phyloP scores from a whole-genome alignment of 1,284 basidiomycete species.

The Marasmius tenuissimus region DNA sequence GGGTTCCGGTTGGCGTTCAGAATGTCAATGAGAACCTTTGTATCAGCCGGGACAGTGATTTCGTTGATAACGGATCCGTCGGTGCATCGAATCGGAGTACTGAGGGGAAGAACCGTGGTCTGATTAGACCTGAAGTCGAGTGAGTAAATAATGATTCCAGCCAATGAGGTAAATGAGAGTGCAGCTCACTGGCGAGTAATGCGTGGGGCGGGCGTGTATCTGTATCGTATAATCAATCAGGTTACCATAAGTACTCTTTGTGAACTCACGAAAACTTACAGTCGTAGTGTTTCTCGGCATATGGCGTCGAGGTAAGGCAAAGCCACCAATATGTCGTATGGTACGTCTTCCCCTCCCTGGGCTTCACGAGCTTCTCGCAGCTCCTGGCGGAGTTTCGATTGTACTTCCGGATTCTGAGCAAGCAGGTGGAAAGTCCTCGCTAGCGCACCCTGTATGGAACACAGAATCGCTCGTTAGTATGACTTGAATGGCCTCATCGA shows the following conservation, averaged over 20 bases:
- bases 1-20: constrained; percentile 27
- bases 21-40: constrained; percentile 26
- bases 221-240: not conserved
- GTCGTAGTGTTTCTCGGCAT: constrained; percentile 31
- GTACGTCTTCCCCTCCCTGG: constrained; percentile 13
- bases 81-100: constrained; percentile 20
- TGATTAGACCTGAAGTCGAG: constrained; percentile 14
- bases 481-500: not conserved
- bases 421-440: constrained; percentile 23
- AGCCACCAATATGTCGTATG: constrained; percentile 28
- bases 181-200: constrained; percentile 11
- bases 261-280: not conserved
- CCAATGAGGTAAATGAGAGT: not conserved
- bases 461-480: not conserved
- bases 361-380: constrained; percentile 14
- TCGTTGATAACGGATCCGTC: constrained; percentile 26
- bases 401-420: constrained; percentile 19
- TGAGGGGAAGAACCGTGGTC: constrained; percentile 21
- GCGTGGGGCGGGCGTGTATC: constrained; percentile 19
- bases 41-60: constrained; percentile 24
- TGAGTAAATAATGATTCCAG: not conserved
- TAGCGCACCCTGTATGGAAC: constrained; percentile 15
- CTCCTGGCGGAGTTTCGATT: constrained; percentile 24
- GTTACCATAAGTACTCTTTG: not conserved
- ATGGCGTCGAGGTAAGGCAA: constrained; percentile 36